A percentile compares a stretch with the other conserved stretches of the same genome.
Conservation (phyloP, 2,329 filamentous ascomycete genomes). For the Claviceps purpurea region DNA sequence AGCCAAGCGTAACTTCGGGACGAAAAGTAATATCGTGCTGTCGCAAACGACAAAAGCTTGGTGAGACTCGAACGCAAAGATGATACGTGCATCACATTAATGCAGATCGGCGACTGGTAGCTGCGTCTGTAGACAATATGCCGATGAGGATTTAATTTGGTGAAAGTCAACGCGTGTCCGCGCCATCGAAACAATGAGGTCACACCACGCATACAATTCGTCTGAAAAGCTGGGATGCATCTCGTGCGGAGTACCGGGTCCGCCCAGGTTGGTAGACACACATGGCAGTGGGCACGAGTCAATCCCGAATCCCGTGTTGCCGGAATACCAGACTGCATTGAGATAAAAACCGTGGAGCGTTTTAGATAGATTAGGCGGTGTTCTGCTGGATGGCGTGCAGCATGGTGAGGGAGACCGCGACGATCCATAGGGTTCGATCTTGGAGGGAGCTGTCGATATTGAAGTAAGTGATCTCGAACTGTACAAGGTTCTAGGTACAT, state of each 20-base stretch:
- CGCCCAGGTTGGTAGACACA: too few species aligned
- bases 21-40: too few species aligned
- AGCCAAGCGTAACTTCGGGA: not conserved
- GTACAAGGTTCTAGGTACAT: not conserved
- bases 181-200: not conserved
- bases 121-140: not conserved
- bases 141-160: not conserved
- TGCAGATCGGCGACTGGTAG: not conserved
- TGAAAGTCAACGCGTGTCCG: not conserved
- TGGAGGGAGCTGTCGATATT: not conserved
- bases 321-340: not conserved
- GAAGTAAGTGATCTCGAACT: not conserved
- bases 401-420: not conserved
- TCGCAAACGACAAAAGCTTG: constrained; percentile 5
- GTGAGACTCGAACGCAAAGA: constrained; percentile 1
- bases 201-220: not conserved
- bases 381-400: not conserved
- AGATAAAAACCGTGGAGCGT: not conserved
- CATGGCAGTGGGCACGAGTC: not conserved
- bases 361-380: not conserved
- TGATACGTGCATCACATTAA: not conserved
- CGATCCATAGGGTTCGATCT: constrained; percentile 4
- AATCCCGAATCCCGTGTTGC: not conserved
- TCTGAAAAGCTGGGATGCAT: not conserved
- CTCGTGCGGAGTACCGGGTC: too few species aligned